Evolutionary conservation across 2,329 filamentous ascomycete species (phyloP).

Genomic region (Pseudogymnoascus sp.): DNA sequence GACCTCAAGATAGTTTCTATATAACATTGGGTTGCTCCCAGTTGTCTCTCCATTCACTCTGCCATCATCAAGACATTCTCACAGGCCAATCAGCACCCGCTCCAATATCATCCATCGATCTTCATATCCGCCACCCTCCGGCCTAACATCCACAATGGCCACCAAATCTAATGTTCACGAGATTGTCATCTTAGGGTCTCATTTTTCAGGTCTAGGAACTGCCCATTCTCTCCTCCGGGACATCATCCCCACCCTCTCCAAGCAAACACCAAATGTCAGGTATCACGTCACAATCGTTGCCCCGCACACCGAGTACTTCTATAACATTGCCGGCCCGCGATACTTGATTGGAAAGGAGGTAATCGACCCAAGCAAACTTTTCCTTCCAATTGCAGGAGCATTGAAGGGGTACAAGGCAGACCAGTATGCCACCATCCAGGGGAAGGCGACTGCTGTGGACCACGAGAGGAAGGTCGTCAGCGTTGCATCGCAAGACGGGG

Average conservation of each 20-base stretch:
- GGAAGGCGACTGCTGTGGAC: slow-evolving; percentile 40
- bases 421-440: slow-evolving; percentile 44
- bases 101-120: background rate
- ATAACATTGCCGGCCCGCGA: slow-evolving; percentile 45
- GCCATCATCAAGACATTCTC: background rate
- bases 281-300: slow-evolving; percentile 49
- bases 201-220: background rate
- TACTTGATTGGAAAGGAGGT: slow-evolving; percentile 40
- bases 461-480: slow-evolving; percentile 35
- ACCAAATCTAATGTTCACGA: background rate
- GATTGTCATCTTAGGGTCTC: background rate
- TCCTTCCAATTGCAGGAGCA: slow-evolving; percentile 40
- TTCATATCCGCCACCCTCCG: background rate
- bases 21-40: background rate
- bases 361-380: slow-evolving; percentile 39
- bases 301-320: slow-evolving; percentile 45
- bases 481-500: slow-evolving; percentile 21
- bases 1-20: background rate
- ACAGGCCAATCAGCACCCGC: background rate
- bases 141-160: background rate
- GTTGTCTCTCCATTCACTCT: background rate
- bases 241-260: background rate
- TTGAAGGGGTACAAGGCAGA: slow-evolving; percentile 42
- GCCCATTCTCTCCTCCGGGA: slow-evolving; percentile 4
- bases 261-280: slow-evolving; percentile 17